Base-by-base conservation (phyloP, 106 monocot genomes). In the Allium fistulosum region DNA sequence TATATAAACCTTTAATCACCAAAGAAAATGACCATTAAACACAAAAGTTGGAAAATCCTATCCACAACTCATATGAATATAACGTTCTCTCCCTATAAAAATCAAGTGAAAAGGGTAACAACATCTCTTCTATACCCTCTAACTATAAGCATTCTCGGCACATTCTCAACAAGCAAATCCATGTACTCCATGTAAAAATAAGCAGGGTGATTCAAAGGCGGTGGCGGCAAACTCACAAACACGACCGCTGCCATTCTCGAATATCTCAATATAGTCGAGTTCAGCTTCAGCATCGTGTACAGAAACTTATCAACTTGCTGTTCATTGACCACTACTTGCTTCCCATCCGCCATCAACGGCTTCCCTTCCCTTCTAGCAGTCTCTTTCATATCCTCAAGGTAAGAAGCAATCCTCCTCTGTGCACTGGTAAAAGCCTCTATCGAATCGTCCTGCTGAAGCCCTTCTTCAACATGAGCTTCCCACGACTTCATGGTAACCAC, bases 131-230 rank as follows among this genome's bases (percentile, higher is more conserved):
- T 75, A 61, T 99, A 99, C 11, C 97, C 97, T 46, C 97, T 80
- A 45, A 99, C 97, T 58, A 93, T 92, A 65, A 99, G 69, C 80
- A 99, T 79, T 69, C 97, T 82, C 0, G 97, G 92, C 9, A 99
- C 79, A 68, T 99, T 92, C 71, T 92, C 97, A 11, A 99, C 97
- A 12, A 99, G 69, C 26, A 92, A 74, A 83, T 99, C 97, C 97
- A 99, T 85, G 64, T 99, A 99, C 73, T 99, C 97, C 97, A 93
- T 92, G 66, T 92, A 99, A 51, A 92, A 92, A 48, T 99, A 99
- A 4, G 92, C 62, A 0, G 92, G 97, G 46, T 99, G 92, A 60
- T 81, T 80, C 66, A 80, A 27, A 1, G 97, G 97, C 3, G 97
- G 97, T 0, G 97, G 97, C 2, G 97, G 90, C 7, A 99, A 82